These are phyloP conservation scores for Lantana camara DNA, from an alignment of 257 asterid species.

Conservation along the genomic window DNA sequence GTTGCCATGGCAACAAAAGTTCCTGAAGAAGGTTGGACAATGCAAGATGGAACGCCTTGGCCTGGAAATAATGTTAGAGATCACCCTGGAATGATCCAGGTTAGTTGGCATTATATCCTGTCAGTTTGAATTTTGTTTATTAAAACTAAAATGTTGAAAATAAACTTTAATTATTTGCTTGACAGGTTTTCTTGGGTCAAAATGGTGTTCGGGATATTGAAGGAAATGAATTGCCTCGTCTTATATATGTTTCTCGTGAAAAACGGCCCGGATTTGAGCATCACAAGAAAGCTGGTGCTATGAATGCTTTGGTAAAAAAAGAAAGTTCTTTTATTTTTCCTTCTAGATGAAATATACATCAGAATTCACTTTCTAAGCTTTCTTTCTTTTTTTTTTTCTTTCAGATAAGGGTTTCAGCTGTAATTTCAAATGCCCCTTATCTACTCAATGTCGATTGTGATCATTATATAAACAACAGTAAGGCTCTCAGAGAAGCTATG, in stretches of 20 bases:
- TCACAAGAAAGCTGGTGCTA: slow-evolving; percentile 94
- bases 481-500: slow-evolving; percentile 73
- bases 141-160: not conserved
- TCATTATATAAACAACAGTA: slow-evolving; percentile 69
- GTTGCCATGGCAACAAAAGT: slow-evolving; percentile 82
- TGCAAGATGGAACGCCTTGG: slow-evolving; percentile 94
- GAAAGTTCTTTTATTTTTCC: not conserved
- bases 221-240: slow-evolving; percentile 84
- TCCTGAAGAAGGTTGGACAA: slow-evolving; percentile 95
- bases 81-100: slow-evolving; percentile 99
- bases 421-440: slow-evolving; percentile 72
- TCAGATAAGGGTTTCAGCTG: slow-evolving; percentile 70
- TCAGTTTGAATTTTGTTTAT: not conserved
- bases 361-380: slow-evolving; percentile 10
- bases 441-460: slow-evolving; percentile 73
- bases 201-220: slow-evolving; percentile 80
- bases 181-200: slow-evolving; percentile 74
- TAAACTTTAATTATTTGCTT: not conserved
- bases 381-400: slow-evolving; percentile 8
- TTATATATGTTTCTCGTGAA: slow-evolving; percentile 94
- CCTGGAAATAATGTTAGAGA: slow-evolving; percentile 88
- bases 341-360: not conserved
- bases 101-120: slow-evolving; percentile 18
- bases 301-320: slow-evolving; percentile 74
- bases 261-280: slow-evolving; percentile 90